Percentiles rank a stretch among this genome's conserved stretches.
phyloP scores from a whole-genome alignment of 192 early-diverging fungal genomes.

The Rhizophagus sp. region DNA sequence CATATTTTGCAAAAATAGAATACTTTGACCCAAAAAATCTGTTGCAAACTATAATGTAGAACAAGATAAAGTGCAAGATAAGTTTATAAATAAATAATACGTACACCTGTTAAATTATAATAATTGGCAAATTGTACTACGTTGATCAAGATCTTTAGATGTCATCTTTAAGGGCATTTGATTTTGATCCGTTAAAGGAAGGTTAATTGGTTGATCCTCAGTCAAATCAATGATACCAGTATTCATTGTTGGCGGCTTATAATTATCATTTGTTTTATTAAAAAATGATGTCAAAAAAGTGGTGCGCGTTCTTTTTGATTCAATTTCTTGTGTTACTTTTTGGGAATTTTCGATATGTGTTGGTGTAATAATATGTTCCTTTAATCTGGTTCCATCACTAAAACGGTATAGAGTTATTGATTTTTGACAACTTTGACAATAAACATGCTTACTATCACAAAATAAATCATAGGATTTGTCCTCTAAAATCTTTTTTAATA shows the following conservation, averaged over 20 bases:
- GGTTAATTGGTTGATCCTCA: no score
- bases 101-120: no score
- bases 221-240: no score
- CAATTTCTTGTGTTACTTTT: neutral
- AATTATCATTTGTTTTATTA: neutral
- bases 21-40: neutral
- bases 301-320: neutral
- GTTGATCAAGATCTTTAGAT: no score
- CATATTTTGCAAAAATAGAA: neutral
- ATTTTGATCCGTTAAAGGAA: no score
- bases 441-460: neutral
- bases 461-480: neutral
- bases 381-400: neutral
- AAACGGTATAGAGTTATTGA: neutral
- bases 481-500: neutral
- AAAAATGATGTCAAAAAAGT: neutral
- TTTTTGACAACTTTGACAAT: no score
- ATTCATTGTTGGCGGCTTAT: no score
- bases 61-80: no score
- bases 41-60: neutral
- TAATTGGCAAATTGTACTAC: no score
- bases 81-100: no score
- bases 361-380: neutral
- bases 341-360: neutral
- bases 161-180: no score